These are phyloP conservation scores for Dalbergia oliveri DNA, from an alignment of 306 rosid species.

Conservation along the genomic window DNA sequence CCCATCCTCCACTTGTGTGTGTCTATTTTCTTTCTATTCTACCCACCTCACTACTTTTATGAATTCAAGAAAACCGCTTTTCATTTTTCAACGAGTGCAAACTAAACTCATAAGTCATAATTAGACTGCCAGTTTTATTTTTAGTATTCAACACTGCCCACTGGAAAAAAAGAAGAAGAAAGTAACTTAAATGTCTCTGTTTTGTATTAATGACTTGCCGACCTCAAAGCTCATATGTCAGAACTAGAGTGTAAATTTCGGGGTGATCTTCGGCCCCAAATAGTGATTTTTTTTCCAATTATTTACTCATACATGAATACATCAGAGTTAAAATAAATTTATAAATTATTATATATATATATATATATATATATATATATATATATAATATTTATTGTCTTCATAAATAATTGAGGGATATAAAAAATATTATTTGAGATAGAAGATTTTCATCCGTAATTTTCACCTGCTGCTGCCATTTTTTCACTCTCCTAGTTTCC, in stretches of 20 bases:
- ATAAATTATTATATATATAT: too few species aligned
- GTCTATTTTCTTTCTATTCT: background rate
- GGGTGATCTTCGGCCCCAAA: too few species aligned
- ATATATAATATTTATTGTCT: too few species aligned
- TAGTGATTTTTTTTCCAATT: too few species aligned
- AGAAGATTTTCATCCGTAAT: background rate
- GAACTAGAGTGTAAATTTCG: background rate
- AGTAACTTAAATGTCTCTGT: background rate
- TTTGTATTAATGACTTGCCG: slow-evolving; percentile 1
- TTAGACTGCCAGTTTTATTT: slow-evolving; percentile 19
- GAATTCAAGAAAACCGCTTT: background rate
- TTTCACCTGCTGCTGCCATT: background rate
- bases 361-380: too few species aligned
- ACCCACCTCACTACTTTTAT: slow-evolving; percentile 12
- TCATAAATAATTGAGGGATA: too few species aligned
- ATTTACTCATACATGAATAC: too few species aligned
- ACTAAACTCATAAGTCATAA: background rate
- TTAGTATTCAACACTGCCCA: too few species aligned
- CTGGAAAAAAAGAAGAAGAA: too few species aligned
- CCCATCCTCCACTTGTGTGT: slow-evolving; percentile 10
- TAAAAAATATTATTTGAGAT: too few species aligned
- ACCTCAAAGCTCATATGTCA: slow-evolving; percentile 12
- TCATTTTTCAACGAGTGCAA: background rate
- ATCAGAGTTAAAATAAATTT: too few species aligned
- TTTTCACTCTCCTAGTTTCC: background rate